Conservation (phyloP, 1,284 basidiomycete species). For the Rugiboletus extremiorientalis region DNA sequence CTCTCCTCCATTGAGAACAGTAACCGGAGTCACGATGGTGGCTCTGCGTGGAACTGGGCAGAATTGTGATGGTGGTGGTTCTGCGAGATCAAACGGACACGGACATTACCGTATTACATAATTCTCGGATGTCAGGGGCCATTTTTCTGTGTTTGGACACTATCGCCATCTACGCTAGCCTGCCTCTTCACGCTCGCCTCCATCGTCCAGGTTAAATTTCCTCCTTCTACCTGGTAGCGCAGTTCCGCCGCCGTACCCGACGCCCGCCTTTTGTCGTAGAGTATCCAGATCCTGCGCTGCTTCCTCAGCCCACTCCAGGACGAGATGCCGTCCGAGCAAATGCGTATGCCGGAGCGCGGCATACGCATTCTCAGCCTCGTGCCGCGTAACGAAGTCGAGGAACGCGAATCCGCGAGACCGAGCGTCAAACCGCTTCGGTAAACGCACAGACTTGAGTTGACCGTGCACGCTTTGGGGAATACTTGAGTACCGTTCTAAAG, state of each 20-base stretch:
- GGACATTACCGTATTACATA: no score
- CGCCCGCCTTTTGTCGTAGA: conserved; percentile 77
- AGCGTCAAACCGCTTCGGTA: conserved; percentile 86
- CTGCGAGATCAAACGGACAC: no score
- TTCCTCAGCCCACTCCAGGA: conserved; percentile 92
- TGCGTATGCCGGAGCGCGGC: conserved; percentile 89
- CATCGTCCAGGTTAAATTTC: conserved; percentile 55
- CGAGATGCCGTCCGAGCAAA: conserved; percentile 92
- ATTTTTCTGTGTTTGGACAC: neutral
- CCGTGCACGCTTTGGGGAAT: conserved; percentile 69
- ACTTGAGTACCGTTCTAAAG: neutral
- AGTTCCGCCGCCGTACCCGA: conserved; percentile 66
- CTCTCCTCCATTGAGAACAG: no score
- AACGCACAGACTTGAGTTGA: conserved; percentile 86
- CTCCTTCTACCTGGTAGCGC: conserved; percentile 69
- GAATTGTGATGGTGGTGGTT: no score
- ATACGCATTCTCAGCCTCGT: conserved; percentile 87
- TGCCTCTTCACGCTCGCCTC: conserved; percentile 32
- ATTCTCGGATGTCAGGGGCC: no score
- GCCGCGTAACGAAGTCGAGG: conserved; percentile 86
- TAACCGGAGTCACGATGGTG: no score
- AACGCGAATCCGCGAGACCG: conserved; percentile 94
- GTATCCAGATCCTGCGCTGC: conserved; percentile 71
- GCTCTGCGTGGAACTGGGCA: no score
- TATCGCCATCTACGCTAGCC: no score